A percentile compares a stretch with the other conserved stretches of the same genome.
Evolutionary conservation across 2,329 filamentous ascomycete species (phyloP).

Genomic region (Xylaria sp.): DNA sequence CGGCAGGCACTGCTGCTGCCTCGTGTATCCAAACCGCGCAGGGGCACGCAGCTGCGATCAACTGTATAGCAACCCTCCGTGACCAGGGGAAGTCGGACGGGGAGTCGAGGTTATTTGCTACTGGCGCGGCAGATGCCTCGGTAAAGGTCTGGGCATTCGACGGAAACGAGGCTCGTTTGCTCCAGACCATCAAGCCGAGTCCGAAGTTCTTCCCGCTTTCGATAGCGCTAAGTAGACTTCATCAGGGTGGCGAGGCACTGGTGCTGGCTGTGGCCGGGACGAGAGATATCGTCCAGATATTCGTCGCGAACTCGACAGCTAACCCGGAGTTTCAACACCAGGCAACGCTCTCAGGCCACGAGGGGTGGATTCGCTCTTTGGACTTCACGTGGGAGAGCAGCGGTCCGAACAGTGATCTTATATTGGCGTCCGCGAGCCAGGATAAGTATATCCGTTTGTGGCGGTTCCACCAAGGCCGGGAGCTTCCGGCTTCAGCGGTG

Average conservation of each 20-base stretch:
- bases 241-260: conserved; percentile 53
- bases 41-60: conserved; percentile 76
- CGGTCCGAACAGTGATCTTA: conserved; percentile 62
- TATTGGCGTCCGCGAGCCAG: conserved; percentile 92
- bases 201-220: conserved; percentile 84
- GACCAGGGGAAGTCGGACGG: conserved; percentile 28
- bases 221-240: conserved; percentile 67
- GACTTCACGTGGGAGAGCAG: conserved; percentile 70
- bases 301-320: conserved; percentile 55
- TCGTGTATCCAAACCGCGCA: conserved; percentile 58
- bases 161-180: conserved; percentile 50
- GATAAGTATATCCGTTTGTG: conserved; percentile 97
- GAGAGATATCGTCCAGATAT: conserved; percentile 78
- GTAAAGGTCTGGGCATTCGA: conserved; percentile 70
- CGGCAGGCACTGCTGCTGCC: conserved; percentile 31
- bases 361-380: conserved; percentile 91
- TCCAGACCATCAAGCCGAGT: conserved; percentile 72
- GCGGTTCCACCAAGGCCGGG: conserved; percentile 75
- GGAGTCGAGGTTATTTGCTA: conserved; percentile 58
- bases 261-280: conserved; percentile 87
- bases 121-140: conserved; percentile 79
- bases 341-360: conserved; percentile 83
- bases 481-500: conserved; percentile 60
- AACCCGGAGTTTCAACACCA: conserved; percentile 65
- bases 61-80: conserved; percentile 59